A percentile compares a stretch with the other conserved stretches of the same genome.
phyloP scores from a whole-genome alignment of 805 yeast genomes.

The Yarrowia keelungensis region DNA sequence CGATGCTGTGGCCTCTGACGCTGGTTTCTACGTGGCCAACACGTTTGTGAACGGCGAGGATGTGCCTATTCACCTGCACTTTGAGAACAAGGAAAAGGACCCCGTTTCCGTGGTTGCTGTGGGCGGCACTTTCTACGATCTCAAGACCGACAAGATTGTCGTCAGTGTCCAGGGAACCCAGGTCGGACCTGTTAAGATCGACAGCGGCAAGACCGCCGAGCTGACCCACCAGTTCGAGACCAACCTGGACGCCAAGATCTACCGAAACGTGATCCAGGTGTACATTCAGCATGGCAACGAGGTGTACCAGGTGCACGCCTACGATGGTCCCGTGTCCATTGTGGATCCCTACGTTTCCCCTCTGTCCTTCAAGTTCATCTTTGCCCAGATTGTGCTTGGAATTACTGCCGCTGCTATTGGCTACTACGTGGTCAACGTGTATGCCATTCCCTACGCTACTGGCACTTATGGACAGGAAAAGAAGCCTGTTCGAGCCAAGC shows the following conservation, averaged over 20 bases:
- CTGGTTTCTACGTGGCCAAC: constrained; percentile 35
- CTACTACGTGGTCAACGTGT: constrained; percentile 51
- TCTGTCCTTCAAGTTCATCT: constrained; percentile 73
- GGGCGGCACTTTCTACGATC: constrained; percentile 44
- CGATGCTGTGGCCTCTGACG: constrained; percentile 26
- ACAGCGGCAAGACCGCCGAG: constrained; percentile 66
- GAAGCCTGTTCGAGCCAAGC: constrained; percentile 38
- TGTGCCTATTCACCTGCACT: constrained; percentile 43
- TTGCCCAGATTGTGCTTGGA: constrained; percentile 63
- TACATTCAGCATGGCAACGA: constrained; percentile 43
- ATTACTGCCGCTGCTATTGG: constrained; percentile 58
- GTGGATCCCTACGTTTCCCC: constrained; percentile 70
- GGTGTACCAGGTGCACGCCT: constrained; percentile 43
- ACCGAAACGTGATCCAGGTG: constrained; percentile 54
- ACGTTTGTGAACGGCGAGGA: constrained; percentile 45
- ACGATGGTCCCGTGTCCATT: constrained; percentile 54
- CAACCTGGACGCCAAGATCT: constrained; percentile 55
- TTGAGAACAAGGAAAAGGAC: constrained; percentile 46
- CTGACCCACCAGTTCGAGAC: constrained; percentile 49
- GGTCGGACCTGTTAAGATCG: constrained; percentile 60
- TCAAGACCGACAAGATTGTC: constrained; percentile 38
- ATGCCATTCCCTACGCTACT: constrained; percentile 48
- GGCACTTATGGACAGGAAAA: constrained; percentile 36
- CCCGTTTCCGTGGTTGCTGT: constrained; percentile 44
- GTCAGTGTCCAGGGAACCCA: constrained; percentile 47